phyloP scores from a whole-genome alignment of 805 yeast genomes.

The Monosporozyma unispora region DNA sequence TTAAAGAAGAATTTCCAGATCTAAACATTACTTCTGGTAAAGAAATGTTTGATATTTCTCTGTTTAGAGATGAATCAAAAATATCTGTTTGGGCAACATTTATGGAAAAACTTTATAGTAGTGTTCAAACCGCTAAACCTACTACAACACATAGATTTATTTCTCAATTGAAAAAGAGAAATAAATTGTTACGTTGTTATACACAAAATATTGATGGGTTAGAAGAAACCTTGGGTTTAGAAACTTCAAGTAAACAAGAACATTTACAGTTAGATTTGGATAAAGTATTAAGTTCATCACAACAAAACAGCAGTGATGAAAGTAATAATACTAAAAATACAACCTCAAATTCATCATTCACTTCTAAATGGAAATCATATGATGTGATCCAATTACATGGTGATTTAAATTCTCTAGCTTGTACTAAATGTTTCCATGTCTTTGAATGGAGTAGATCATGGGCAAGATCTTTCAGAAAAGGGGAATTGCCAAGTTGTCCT shows the following conservation, averaged over 20 bases:
- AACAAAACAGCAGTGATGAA: background rate
- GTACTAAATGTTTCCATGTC: constrained; percentile 57
- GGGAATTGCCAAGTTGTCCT: constrained; percentile 71
- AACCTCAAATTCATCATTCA: constrained; percentile 13
- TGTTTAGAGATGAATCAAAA: constrained; percentile 61
- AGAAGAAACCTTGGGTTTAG: constrained; percentile 57
- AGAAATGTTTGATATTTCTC: constrained; percentile 80
- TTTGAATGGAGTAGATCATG: constrained; percentile 54
- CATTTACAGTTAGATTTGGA: background rate
- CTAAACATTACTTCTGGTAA: constrained; percentile 61
- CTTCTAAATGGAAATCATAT: constrained; percentile 45
- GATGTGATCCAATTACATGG: constrained; percentile 92
- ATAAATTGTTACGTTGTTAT: constrained; percentile 72
- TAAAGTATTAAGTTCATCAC: background rate
- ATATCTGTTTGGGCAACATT: constrained; percentile 74
- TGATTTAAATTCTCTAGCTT: constrained; percentile 63
- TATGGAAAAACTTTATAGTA: constrained; percentile 69
- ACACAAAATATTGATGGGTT: constrained; percentile 93
- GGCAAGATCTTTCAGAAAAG: constrained; percentile 42
- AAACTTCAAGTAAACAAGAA: constrained; percentile 40
- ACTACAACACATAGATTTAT: constrained; percentile 81
- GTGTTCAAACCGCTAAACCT: constrained; percentile 59
- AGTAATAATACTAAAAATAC: background rate
- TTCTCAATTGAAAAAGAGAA: constrained; percentile 44
- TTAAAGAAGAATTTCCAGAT: constrained; percentile 52